Percentiles rank a stretch among this genome's conserved stretches.
Evolutionary conservation across 192 early-diverging fungal species (phyloP).

Genomic region (Endogone sp.): DNA sequence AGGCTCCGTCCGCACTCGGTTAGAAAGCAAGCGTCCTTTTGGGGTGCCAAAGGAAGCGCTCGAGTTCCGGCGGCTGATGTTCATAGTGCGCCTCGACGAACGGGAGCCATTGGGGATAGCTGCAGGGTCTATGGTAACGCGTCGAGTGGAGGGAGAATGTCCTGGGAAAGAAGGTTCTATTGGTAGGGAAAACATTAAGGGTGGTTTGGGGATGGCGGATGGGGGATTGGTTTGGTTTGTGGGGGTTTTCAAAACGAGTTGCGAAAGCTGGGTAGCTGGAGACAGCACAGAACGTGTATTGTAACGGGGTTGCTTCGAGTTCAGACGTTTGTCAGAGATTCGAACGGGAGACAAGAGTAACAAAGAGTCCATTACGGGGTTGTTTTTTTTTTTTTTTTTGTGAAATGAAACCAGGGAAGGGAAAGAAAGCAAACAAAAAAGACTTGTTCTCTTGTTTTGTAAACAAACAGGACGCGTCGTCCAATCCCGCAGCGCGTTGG

Average conservation of each 20-base stretch:
- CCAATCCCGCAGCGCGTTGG: too few species aligned
- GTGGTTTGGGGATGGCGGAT: not conserved
- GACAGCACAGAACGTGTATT: too few species aligned
- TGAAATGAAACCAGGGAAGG: not conserved
- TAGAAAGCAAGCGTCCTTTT: not conserved
- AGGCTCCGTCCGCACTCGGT: not conserved
- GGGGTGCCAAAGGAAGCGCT: not conserved
- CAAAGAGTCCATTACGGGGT: not conserved
- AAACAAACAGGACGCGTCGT: too few species aligned
- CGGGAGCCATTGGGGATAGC: not conserved
- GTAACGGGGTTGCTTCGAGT: not conserved
- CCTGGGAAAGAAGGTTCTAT: not conserved
- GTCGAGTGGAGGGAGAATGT: not conserved
- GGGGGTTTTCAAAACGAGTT: not conserved
- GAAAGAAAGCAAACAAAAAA: too few species aligned
- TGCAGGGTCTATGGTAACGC: not conserved
- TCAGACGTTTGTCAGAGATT: not conserved
- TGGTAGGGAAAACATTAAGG: too few species aligned
- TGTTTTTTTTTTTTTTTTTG: too few species aligned
- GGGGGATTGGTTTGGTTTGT: not conserved
- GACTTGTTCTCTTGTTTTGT: not conserved
- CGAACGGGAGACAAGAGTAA: not conserved
- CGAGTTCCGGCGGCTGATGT: not conserved
- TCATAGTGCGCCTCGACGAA: not conserved
- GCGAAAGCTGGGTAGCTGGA: not conserved